Evolutionary conservation across 2,329 filamentous ascomycete species (phyloP).

Genomic region (Sclerotinia glacialis): DNA sequence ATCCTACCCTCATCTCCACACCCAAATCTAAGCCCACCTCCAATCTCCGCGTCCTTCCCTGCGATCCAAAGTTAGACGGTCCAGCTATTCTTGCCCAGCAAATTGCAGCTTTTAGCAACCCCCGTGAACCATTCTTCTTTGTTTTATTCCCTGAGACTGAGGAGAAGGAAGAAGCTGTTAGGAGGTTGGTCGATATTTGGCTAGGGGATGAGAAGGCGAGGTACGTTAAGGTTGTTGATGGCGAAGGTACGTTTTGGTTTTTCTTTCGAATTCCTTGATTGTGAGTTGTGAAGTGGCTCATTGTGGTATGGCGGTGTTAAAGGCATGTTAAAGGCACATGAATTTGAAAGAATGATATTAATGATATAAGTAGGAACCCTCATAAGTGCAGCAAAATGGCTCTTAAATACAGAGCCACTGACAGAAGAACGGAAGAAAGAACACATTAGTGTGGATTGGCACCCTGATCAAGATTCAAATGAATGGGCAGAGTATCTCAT

Average conservation of each 20-base stretch:
- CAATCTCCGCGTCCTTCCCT: conserved; percentile 4
- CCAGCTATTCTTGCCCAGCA: conserved; percentile 26
- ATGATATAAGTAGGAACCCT: neutral
- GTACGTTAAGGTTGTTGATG: conserved; percentile 31
- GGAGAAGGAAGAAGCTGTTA: conserved; percentile 23
- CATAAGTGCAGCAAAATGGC: conserved; percentile 19
- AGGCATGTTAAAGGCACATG: too few species aligned
- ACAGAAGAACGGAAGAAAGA: conserved; percentile 26
- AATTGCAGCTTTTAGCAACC: conserved; percentile 20
- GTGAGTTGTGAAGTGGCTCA: neutral
- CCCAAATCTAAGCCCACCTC: neutral
- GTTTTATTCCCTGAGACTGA: conserved; percentile 26
- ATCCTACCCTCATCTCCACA: neutral
- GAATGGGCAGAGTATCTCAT: conserved; percentile 26
- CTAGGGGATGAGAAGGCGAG: conserved; percentile 21
- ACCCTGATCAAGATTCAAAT: conserved; percentile 26
- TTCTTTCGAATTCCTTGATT: neutral
- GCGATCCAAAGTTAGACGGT: conserved; percentile 20
- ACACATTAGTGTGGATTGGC: conserved; percentile 26
- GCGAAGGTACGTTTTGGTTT: conserved; percentile 12
- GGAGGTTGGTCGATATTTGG: conserved; percentile 28
- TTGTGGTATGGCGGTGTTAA: too few species aligned
- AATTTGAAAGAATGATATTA: neutral
- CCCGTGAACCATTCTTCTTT: conserved; percentile 27
- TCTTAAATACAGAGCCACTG: neutral